Evolutionary conservation across 345 rosid genomes (phyloP), one percentile per base, ranked within the genome.

Genomic region (Lepidium sativum): DNA sequence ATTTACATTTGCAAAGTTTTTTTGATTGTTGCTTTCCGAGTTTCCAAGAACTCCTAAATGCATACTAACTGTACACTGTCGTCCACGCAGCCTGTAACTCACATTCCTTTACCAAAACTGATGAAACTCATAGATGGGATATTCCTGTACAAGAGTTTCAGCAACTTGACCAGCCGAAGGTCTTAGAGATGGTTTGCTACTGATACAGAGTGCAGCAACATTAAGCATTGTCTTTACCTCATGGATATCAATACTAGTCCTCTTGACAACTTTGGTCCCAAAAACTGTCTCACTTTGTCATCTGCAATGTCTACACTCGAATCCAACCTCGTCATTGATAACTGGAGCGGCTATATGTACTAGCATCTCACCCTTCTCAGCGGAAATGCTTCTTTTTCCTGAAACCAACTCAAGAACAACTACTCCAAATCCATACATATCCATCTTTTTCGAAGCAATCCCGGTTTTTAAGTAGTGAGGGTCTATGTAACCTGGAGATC

Each of bases 401-500:
- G 87, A 86, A 14, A 86, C 73, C 0, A 91, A 77, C 54, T 88
- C 98, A 67, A 91, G 71, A 35, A 84, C 59, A n/a, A 88, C 70
- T 32, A 91, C 94, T 6, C 98, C 98, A 47, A 70, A 82, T 75
- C 96, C 82, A 76, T 86, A 91, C 40, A 91, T 78, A 50, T 88
- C 96, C 70, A 83, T 91, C 80, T 86, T 88, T 75, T 88, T 86
- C 0, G 94, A 86, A 4, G 88, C 82, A 5, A 86, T 67, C 33
- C 98, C 96, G 0, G 96, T 87, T 59, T 80, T 81, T 12, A 88
- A 68, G 77, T 86, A 91, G 31, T 83, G 92, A 4, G 98, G 96
- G 18, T 91, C 96, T 0, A 86, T 86, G 64, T 91, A 91, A 6
- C 95, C 98, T 0, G 84, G 95, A 25, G 96, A 91, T 2, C 98